These are phyloP conservation scores for Soucietia sequanensis DNA, from an alignment of 805 yeast species.

Conservation along the genomic window DNA sequence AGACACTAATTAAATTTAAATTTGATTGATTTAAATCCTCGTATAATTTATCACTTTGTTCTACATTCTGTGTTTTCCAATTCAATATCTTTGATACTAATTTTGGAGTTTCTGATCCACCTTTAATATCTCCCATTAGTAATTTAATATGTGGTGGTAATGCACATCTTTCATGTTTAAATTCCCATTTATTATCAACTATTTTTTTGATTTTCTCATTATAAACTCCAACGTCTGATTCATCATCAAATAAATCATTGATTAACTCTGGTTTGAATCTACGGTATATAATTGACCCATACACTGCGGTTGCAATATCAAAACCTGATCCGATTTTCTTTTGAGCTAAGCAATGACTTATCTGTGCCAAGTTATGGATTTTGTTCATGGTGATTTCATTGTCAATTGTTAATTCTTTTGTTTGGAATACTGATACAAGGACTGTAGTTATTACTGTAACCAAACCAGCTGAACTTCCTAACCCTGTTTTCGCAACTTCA, in stretches of 20 bases:
- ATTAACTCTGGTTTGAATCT: slow-evolving; percentile 66
- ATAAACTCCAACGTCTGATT: slow-evolving; percentile 13
- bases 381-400: slow-evolving; percentile 27
- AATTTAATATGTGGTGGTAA: slow-evolving; percentile 70
- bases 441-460: slow-evolving; percentile 79
- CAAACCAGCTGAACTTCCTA: slow-evolving; percentile 94
- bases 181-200: slow-evolving; percentile 59
- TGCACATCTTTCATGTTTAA: slow-evolving; percentile 50
- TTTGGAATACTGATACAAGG: slow-evolving; percentile 39
- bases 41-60: slow-evolving; percentile 53
- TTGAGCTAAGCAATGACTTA: slow-evolving; percentile 92
- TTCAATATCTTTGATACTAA: slow-evolving; percentile 70
- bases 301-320: slow-evolving; percentile 94
- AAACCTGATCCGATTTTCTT: slow-evolving; percentile 96
- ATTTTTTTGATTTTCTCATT: slow-evolving; percentile 25
- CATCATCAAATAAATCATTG: slow-evolving; percentile 30
- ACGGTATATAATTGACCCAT: slow-evolving; percentile 80
- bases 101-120: slow-evolving; percentile 94
- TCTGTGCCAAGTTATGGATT: slow-evolving; percentile 85
- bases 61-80: slow-evolving; percentile 63
- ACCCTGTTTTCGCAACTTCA: slow-evolving; percentile 86
- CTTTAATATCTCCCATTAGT: slow-evolving; percentile 89
- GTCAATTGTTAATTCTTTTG: slow-evolving; percentile 9
- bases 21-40: slow-evolving; percentile 57
- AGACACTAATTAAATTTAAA: slow-evolving; percentile 47